Evolutionary conservation across 257 asterid species (phyloP).

Genomic region (Przewalskia tangutica): DNA sequence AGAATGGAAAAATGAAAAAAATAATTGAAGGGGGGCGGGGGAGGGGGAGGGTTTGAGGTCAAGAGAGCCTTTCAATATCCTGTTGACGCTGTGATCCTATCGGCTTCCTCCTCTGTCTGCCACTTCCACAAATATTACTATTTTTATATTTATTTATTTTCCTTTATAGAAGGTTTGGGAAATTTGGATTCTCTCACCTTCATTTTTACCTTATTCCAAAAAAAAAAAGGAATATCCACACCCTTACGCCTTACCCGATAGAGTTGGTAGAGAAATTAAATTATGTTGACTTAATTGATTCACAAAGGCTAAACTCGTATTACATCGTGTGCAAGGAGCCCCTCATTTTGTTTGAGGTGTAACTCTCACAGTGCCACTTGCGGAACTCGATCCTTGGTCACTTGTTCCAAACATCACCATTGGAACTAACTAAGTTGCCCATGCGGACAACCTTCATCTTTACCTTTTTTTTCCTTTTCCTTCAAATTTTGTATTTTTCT

Average conservation of each 20-base stretch:
- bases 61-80: slow-evolving; percentile 22
- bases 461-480: background rate
- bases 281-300: too few relatives aligned
- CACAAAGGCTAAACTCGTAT: too few relatives aligned
- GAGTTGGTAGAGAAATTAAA: too few relatives aligned
- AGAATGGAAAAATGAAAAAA: background rate
- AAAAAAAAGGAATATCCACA: too few relatives aligned
- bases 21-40: background rate
- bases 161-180: background rate
- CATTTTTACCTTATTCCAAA: background rate
- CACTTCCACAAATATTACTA: slow-evolving; percentile 27
- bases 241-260: too few relatives aligned
- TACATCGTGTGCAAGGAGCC: too few relatives aligned
- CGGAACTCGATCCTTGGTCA: too few relatives aligned
- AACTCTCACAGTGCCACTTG: too few relatives aligned
- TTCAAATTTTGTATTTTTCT: background rate
- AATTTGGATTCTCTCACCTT: background rate
- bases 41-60: background rate
- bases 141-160: background rate
- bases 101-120: slow-evolving; percentile 57
- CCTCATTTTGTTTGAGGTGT: too few relatives aligned
- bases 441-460: too few relatives aligned
- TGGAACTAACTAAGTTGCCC: too few relatives aligned
- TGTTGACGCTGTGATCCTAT: slow-evolving; percentile 33
- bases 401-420: too few relatives aligned